Percentiles rank a stretch among this genome's conserved stretches.
These are phyloP conservation scores for Hypoxylon sp. DNA, from an alignment of 2,329 filamentous ascomycete species.

Conservation along the genomic window DNA sequence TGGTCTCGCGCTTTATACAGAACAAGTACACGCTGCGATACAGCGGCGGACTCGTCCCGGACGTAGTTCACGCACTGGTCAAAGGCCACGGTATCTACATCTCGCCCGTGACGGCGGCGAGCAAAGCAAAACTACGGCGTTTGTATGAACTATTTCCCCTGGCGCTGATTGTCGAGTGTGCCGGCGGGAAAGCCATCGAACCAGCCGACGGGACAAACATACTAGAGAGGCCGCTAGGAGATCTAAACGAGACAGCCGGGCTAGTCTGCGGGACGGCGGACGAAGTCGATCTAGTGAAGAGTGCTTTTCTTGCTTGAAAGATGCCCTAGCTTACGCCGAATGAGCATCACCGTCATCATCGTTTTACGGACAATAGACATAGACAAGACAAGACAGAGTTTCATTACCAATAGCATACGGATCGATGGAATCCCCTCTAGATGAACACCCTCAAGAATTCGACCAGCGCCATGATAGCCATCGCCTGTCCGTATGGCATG, in stretches of 20 bases:
- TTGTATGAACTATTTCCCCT: conserved; percentile 68
- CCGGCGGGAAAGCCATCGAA: conserved; percentile 64
- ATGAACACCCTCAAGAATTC: conserved; percentile 72
- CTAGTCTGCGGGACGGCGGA: conserved; percentile 58
- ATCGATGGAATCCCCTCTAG: conserved; percentile 29
- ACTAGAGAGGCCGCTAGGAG: conserved; percentile 48
- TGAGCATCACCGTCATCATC: neutral
- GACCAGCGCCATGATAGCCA: conserved; percentile 83
- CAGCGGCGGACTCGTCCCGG: conserved; percentile 67
- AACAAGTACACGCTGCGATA: conserved; percentile 67
- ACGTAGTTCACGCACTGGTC: conserved; percentile 65
- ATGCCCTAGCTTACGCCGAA: neutral
- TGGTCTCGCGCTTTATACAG: conserved; percentile 59
- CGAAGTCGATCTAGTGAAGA: conserved; percentile 54
- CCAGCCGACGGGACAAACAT: conserved; percentile 53
- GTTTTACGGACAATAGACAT: neutral
- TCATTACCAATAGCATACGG: neutral
- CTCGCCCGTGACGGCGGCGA: conserved; percentile 60
- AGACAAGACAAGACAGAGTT: neutral
- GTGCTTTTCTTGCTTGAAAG: conserved; percentile 12
- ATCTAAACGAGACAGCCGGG: conserved; percentile 59
- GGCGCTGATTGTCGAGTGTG: conserved; percentile 67
- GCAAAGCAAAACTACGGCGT: conserved; percentile 64
- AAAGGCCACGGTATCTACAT: conserved; percentile 70
- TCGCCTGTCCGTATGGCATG: conserved; percentile 86